phyloP scores from a whole-genome alignment of 2,329 filamentous ascomycete species.

The Talaromyces islandicus region DNA sequence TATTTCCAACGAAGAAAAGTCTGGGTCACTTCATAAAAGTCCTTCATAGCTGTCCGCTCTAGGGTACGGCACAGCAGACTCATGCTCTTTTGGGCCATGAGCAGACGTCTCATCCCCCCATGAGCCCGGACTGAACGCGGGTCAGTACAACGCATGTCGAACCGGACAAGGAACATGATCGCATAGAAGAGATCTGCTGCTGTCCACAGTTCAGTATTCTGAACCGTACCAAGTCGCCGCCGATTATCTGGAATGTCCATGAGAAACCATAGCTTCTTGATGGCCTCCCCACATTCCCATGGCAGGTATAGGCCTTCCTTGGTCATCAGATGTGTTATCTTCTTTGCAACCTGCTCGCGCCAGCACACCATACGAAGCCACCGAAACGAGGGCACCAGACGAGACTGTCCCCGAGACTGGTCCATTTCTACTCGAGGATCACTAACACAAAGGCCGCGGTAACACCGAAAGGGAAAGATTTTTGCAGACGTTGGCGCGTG shows the following conservation, averaged over 20 bases:
- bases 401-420: slow-evolving; percentile 30
- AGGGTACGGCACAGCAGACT: slow-evolving; percentile 56
- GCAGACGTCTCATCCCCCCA: slow-evolving; percentile 48
- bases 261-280: slow-evolving; percentile 67
- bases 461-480: slow-evolving; percentile 59
- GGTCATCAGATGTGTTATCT: slow-evolving; percentile 59
- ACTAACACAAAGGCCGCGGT: slow-evolving; percentile 49
- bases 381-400: slow-evolving; percentile 55
- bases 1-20: slow-evolving; percentile 56
- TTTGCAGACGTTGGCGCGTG: slow-evolving; percentile 51
- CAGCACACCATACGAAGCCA: slow-evolving; percentile 64
- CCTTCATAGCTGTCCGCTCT: slow-evolving; percentile 48
- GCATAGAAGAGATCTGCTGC: slow-evolving; percentile 56
- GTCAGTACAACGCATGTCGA: slow-evolving; percentile 63
- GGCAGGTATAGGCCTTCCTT: slow-evolving; percentile 55
- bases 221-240: slow-evolving; percentile 51
- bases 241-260: slow-evolving; percentile 59
- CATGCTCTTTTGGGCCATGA: slow-evolving; percentile 56
- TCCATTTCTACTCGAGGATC: slow-evolving; percentile 46
- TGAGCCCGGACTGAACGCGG: slow-evolving; percentile 51
- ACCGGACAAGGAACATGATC: slow-evolving; percentile 64
- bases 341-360: slow-evolving; percentile 50
- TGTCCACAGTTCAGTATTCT: slow-evolving; percentile 50
- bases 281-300: slow-evolving; percentile 36
- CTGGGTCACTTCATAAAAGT: slow-evolving; percentile 47